Conservation (phyloP, 2,329 filamentous ascomycete genomes). For the Tolypocladium amazonense region DNA sequence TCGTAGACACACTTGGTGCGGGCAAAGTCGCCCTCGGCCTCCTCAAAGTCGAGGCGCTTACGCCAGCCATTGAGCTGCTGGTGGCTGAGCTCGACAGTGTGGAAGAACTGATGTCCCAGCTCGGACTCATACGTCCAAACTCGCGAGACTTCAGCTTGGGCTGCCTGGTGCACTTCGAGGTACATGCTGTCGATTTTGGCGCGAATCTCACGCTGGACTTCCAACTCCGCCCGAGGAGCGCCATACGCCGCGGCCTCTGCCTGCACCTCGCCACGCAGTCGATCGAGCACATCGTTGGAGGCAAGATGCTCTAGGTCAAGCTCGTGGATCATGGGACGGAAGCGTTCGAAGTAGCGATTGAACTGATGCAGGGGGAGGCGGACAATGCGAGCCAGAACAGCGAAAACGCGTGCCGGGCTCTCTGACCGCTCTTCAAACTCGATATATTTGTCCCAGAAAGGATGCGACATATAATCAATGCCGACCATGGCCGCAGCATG, state of each 20-base stretch:
- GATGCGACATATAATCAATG: conserved; percentile 85
- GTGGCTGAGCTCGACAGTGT: conserved; percentile 85
- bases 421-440: conserved; percentile 93
- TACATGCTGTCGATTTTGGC: conserved; percentile 70
- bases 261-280: conserved; percentile 63
- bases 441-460: conserved; percentile 98
- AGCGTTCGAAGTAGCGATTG: conserved; percentile 86
- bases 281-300: conserved; percentile 53
- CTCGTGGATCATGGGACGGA: conserved; percentile 63
- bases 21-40: conserved; percentile 65
- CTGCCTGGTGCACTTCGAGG: conserved; percentile 69
- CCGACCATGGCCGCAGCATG: conserved; percentile 77
- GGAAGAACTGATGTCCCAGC: conserved; percentile 93
- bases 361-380: conserved; percentile 94
- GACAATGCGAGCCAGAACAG: conserved; percentile 71
- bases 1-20: conserved; percentile 83
- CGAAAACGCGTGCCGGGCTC: conserved; percentile 73
- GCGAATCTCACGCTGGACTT: conserved; percentile 75
- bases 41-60: conserved; percentile 94
- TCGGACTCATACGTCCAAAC: conserved; percentile 92
- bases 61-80: conserved; percentile 81
- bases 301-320: conserved; percentile 66
- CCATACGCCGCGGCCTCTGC: conserved; percentile 46
- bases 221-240: conserved; percentile 52
- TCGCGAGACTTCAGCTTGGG: conserved; percentile 80